Base-by-base conservation (phyloP, 2,329 filamentous ascomycete species). In the Fusarium circinatum region DNA sequence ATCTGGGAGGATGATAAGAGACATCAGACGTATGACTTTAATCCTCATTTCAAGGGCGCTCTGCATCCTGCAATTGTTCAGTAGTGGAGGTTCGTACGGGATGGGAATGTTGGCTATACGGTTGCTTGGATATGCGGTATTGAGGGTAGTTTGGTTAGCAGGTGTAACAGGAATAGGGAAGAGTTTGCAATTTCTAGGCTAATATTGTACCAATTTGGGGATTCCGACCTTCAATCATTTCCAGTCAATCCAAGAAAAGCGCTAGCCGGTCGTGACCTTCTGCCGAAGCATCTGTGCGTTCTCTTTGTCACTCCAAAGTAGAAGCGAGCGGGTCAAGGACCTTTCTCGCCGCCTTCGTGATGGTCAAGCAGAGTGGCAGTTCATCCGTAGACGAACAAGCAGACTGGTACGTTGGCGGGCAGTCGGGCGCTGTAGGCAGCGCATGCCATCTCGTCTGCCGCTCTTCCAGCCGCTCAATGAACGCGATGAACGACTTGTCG, bases 11-110 rank as follows among this genome's bases (percentile, higher is more conserved):
- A 45, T 9, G 72, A 74, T 15, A 49, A 71, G 24, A 66, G 66
- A 1, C 72, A 74, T 51, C 72, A 74, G 58, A 75, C 72, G 6
- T 74, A 73, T 41, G 68, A 75, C 44, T 70, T 73, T 34, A 73
- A 73, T 34, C 65, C 65, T 52, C 22, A 59, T 36, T 71, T 70
- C 52, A 70, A 70, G 12, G 45, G 30, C 10, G 45, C 44, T 41
- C 32, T 36, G 30, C n/a, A 38, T 2, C 32, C 56, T 28, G 32
- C 24, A 3, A 15, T 51, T 51, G 42, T 58, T 51, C 32, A 58
- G 56, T 51, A 58, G 42, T 26, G 20, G 20, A 11, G 42, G 3
- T 12, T 36, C 15, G 55, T 20, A 39, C 2, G 20, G 5, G 54
- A 32, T 26, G 38, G 26, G 22, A 18, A 26, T 4, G 12, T 30